Percentiles rank a stretch among this genome's conserved stretches.
Evolutionary conservation across 1,284 basidiomycete genomes (phyloP).

Genomic region (Ceratobasidium sp.): DNA sequence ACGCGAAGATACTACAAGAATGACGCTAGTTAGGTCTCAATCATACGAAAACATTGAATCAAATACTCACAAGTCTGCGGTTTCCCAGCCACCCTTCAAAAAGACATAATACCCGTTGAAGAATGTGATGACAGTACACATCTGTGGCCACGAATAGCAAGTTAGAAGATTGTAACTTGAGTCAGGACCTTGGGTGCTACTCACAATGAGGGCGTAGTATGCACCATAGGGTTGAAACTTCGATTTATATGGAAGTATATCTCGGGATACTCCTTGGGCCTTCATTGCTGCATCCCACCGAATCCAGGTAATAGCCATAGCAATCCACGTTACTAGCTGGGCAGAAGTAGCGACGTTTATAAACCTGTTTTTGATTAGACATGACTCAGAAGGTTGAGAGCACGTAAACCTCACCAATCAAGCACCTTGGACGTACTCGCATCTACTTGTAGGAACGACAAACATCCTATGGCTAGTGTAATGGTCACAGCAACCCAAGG

Average conservation of each 20-base stretch:
- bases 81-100: conserved; percentile 27
- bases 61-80: conserved; percentile 26
- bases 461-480: conserved; percentile 44
- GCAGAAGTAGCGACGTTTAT: conserved; percentile 40
- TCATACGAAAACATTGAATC: neutral
- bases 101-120: conserved; percentile 37
- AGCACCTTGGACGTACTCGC: conserved; percentile 44
- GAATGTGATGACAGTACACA: conserved; percentile 16
- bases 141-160: neutral
- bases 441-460: conserved; percentile 46
- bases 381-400: conserved; percentile 30
- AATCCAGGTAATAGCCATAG: conserved; percentile 47
- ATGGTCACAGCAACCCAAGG: conserved; percentile 45
- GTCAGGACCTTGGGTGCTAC: neutral
- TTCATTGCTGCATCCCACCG: conserved; percentile 46
- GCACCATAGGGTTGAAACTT: conserved; percentile 30
- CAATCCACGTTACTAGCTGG: conserved; percentile 43
- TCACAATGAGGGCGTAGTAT: conserved; percentile 23
- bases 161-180: neutral
- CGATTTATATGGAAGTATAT: conserved; percentile 27
- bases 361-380: conserved; percentile 39
- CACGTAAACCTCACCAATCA: conserved; percentile 44
- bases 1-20: conserved; percentile 26
- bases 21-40: neutral
- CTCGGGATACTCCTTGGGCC: conserved; percentile 43